Conservation (phyloP, 1,284 basidiomycete genomes). For the Trametes versicolor region DNA sequence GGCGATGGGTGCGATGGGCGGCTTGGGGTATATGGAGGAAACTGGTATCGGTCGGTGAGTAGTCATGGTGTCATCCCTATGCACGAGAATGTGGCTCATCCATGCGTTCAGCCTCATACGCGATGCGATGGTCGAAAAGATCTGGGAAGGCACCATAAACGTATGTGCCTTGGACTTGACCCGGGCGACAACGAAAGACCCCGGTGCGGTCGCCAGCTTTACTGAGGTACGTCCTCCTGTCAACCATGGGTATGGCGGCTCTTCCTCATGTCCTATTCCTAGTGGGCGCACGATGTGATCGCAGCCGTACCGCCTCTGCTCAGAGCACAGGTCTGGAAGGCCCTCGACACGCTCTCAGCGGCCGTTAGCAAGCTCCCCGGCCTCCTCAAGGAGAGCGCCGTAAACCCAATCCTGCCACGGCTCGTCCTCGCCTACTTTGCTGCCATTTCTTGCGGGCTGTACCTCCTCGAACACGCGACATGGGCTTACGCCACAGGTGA, state of each 20-base stretch:
- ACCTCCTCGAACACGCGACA: conserved; percentile 70
- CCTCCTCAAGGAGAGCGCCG: conserved; percentile 46
- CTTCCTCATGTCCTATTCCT: conserved; percentile 1
- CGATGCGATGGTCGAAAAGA: conserved; percentile 80
- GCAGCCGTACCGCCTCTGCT: conserved; percentile 50
- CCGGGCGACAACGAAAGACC: conserved; percentile 55
- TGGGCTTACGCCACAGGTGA: conserved; percentile 57
- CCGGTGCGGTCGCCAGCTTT: conserved; percentile 48
- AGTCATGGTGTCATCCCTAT: neutral
- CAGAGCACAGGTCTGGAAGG: conserved; percentile 33
- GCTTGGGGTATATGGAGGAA: conserved; percentile 87
- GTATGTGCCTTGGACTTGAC: conserved; percentile 75
- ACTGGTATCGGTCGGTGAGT: conserved; percentile 67
- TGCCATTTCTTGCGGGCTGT: conserved; percentile 57
- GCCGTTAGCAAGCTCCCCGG: conserved; percentile 50
- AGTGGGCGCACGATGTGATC: conserved; percentile 65
- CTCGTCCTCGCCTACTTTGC: conserved; percentile 66
- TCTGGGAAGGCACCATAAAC: conserved; percentile 83
- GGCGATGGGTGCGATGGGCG: conserved; percentile 78
- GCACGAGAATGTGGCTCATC: too few relatives aligned
- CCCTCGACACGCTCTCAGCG: conserved; percentile 46
- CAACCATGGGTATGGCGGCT: neutral
- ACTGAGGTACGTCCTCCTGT: conserved; percentile 41
- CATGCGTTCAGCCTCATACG: conserved; percentile 55
- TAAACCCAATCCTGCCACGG: conserved; percentile 58